These are phyloP conservation scores for Tricholoma flavovirens DNA, from an alignment of 768 basidiomycete species.

Conservation along the genomic window DNA sequence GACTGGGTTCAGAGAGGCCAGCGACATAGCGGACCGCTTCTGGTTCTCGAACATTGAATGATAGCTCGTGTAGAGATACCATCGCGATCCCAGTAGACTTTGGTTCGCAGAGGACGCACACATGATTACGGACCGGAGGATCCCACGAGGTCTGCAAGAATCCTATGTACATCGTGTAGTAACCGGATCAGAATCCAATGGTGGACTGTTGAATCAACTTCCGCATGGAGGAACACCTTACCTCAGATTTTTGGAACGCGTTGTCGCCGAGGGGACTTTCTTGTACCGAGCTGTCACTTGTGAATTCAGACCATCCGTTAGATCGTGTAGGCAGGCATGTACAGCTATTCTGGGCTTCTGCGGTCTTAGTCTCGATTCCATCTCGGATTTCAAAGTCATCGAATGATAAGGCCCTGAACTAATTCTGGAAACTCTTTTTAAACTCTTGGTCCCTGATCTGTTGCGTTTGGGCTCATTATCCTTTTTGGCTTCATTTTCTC, in stretches of 20 bases:
- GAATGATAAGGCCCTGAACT: conserved; percentile 20
- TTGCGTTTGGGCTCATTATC: conserved; percentile 25
- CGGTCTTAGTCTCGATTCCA: conserved; percentile 24
- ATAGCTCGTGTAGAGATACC: too few species aligned
- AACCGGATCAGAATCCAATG: conserved; percentile 28
- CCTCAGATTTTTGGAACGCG: conserved; percentile 16
- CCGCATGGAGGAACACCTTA: conserved; percentile 16
- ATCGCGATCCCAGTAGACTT: too few species aligned
- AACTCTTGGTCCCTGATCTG: conserved; percentile 24
- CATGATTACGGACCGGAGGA: too few species aligned
- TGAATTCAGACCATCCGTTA: conserved; percentile 15
- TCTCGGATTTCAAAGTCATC: conserved; percentile 17
- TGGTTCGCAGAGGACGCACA: too few species aligned
- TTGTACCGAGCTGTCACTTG: conserved; percentile 17
- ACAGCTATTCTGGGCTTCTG: conserved; percentile 25
- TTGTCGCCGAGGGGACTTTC: conserved; percentile 20
- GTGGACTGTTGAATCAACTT: conserved; percentile 16
- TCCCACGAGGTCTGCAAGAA: too few species aligned
- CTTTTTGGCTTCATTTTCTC: conserved; percentile 24
- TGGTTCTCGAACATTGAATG: too few species aligned
- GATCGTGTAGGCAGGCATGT: conserved; percentile 15
- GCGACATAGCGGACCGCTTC: too few species aligned
- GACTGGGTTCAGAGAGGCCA: background rate
- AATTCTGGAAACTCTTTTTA: conserved; percentile 33
- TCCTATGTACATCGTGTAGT: conserved; percentile 18